A percentile compares a stretch with the other conserved stretches of the same genome.
These are phyloP conservation scores for Sphaerulina vaccinii DNA, from an alignment of 2,329 filamentous ascomycete species.

Conservation along the genomic window DNA sequence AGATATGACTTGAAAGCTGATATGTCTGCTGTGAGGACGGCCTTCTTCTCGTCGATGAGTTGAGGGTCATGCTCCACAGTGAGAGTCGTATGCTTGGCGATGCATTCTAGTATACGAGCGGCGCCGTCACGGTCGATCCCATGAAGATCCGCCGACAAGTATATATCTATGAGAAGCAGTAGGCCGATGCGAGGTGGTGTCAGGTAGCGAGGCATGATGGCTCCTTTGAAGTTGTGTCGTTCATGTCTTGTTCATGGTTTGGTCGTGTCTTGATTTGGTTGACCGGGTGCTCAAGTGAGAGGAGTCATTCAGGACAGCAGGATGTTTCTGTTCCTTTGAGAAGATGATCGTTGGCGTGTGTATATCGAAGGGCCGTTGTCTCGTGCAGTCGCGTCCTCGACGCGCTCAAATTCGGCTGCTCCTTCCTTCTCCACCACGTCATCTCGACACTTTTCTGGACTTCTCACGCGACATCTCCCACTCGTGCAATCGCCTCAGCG, in stretches of 20 bases:
- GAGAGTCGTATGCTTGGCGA: slow-evolving; percentile 62
- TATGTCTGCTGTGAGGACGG: slow-evolving; percentile 19
- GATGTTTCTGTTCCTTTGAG: too few species aligned
- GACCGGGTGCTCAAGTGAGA: too few species aligned
- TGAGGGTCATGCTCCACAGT: slow-evolving; percentile 18
- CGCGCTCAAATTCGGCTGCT: too few species aligned
- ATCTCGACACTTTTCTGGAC: background rate
- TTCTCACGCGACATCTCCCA: background rate
- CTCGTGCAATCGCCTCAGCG: background rate
- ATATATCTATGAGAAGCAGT: slow-evolving; percentile 76
- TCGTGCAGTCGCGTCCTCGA: slow-evolving; percentile 4
- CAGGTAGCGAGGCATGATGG: slow-evolving; percentile 72
- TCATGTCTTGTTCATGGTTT: background rate
- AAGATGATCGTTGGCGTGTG: too few species aligned
- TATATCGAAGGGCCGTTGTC: too few species aligned
- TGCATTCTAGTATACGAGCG: slow-evolving; percentile 74
- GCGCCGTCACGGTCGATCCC: slow-evolving; percentile 36
- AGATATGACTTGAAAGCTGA: slow-evolving; percentile 23
- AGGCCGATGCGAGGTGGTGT: slow-evolving; percentile 87
- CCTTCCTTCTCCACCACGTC: background rate
- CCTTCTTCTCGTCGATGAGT: slow-evolving; percentile 19
- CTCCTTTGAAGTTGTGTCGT: background rate
- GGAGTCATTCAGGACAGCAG: too few species aligned
- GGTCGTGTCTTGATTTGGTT: background rate
- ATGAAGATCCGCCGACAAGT: slow-evolving; percentile 43